Percentiles rank a stretch among this genome's conserved stretches.
Evolutionary conservation across 768 basidiomycete species (phyloP).

Genomic region (Butyriboletus loyo): DNA sequence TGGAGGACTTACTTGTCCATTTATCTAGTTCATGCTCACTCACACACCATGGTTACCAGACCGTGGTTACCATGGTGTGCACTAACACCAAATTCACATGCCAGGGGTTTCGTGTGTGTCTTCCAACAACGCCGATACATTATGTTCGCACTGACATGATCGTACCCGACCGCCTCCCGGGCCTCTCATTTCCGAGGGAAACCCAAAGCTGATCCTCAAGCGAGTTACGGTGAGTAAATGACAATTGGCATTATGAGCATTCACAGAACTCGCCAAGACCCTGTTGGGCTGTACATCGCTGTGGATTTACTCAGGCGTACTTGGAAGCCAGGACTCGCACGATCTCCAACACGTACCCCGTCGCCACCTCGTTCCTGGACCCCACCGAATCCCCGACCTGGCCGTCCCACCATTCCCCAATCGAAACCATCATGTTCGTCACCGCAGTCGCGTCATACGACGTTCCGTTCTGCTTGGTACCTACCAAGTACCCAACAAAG

Average conservation of each 20-base stretch:
- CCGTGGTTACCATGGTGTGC: too few relatives aligned
- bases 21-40: too few relatives aligned
- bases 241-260: not conserved
- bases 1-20: too few relatives aligned
- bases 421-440: slow-evolving; percentile 24
- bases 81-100: too few relatives aligned
- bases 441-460: slow-evolving; percentile 30
- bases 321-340: slow-evolving; percentile 12
- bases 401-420: slow-evolving; percentile 33
- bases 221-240: not conserved
- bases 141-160: not conserved
- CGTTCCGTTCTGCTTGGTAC: slow-evolving; percentile 24
- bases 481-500: slow-evolving; percentile 34
- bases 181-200: not conserved
- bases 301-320: not conserved
- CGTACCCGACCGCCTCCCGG: not conserved
- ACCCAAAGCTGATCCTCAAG: not conserved
- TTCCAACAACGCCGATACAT: too few relatives aligned
- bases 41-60: too few relatives aligned
- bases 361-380: slow-evolving; percentile 9
- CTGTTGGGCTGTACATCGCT: not conserved
- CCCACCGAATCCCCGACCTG: slow-evolving; percentile 16
- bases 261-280: not conserved
- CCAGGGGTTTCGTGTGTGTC: too few relatives aligned
- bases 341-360: slow-evolving; percentile 23